Base-by-base conservation (phyloP, 148 eudicot genomes). In the Persicaria maculosa region DNA sequence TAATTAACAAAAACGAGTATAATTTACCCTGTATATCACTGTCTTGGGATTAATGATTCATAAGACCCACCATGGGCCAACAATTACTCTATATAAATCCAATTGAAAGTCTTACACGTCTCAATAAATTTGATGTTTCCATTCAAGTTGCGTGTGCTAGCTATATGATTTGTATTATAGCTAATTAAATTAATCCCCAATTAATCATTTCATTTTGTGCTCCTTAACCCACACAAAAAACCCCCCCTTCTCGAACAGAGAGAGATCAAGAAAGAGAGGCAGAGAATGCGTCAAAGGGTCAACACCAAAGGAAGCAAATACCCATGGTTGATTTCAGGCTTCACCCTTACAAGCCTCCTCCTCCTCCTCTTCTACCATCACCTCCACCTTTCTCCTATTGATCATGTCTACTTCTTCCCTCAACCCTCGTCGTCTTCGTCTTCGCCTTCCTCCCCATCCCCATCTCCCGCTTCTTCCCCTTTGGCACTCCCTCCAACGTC, bases 351-450 rank as follows among this genome's bases (percentile, higher is more conserved):
- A 15, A 4, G 40, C 40, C 40, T 17, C 47, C 70, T 65, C 43
- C 8, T 65, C n/a, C 44, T 62, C 46, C 14, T 65, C 70, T 31
- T 10, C 36, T 58, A 58, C 36, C 11, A 58, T 20, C 40, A 22
- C 65, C 36, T 58, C 40, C 65, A 9, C n/a, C n/a, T 62, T 25
- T 65, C 70, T 12, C 70, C 70, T 11, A 65, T 65, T 4, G 70
- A 65, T 65, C 70, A 40, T 65, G 70, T 65, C 46, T 36, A 6
- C 47, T 65, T 65, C 47, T 17, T 6, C 2, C 45, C 19, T 65
- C 70, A 20, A 57, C 22, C 8, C 36, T 17, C 22, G 9, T 22
- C 12, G 0, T 25, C 67, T 5, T 57, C 62, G 22, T 16, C 61
- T 5, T 1, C 44, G 9, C 1, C 44, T 16, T 22, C 44, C 4